Base-by-base conservation (phyloP, 2,329 filamentous ascomycete species). In the Harringtonia aguacate region DNA sequence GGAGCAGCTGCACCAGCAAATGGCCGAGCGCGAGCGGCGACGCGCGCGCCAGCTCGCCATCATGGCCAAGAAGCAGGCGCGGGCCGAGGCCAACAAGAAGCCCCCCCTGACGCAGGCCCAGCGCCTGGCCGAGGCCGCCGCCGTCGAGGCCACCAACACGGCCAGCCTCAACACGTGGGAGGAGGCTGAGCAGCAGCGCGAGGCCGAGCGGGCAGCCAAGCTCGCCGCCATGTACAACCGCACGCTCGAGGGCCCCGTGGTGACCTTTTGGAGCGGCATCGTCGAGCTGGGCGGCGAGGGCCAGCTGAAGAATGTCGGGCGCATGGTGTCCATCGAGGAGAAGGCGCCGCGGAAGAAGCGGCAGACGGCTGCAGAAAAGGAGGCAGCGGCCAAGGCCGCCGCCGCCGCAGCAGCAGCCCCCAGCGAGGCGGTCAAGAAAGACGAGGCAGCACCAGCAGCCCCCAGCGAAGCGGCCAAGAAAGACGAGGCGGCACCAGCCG, bases 101-200 rank as follows among this genome's bases (percentile, higher is more conserved):
- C 84, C 83, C 46, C 75, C 83, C 24, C 79, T 94, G 77, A 94
- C 88, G 7, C 90, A 95, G 62, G 86, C 78, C 36, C 82, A 97
- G 59, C 77, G 88, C 31, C 70, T 95, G 24, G 81, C 78, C 24
- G 86, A 94, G 62, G 89, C 89, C 2, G 86, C 82, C 17, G 67
- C 81, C 42, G 81, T 94, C 8, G 92, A 97, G 63, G 83, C 84
- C 61, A 73, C 81, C 55, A 95, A 98, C 61, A 77, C 83, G 53
- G 94, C 86, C 70, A 97, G 84, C 61, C 66, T 95, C 56, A 95
- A 90, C 57, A 75, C 86, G 45, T 97, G 90, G 89, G 89, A 97
- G 61, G 84, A 87, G 61, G 86, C 87, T 8, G 92, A 98, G 65
- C 88, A 87, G 63, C 80, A 84, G 59, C 79, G 90, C 46, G 84